Evolutionary conservation across 2,329 filamentous ascomycete species (phyloP).

Genomic region (Talaromyces sp.): DNA sequence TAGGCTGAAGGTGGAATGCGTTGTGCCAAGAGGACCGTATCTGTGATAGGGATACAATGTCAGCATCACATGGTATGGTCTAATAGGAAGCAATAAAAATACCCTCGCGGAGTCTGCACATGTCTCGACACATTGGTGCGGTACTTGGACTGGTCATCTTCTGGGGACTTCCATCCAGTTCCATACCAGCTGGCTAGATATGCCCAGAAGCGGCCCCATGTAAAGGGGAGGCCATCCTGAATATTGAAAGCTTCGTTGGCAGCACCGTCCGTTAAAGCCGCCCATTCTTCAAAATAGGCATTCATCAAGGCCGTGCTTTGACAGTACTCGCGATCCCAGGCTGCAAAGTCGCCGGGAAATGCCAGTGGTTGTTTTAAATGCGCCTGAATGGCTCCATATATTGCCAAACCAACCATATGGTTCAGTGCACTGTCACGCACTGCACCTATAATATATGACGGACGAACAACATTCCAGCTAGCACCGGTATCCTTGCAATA

Average conservation of each 20-base stretch:
- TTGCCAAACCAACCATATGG: slow-evolving; percentile 3
- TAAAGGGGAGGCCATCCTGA: slow-evolving; percentile 1
- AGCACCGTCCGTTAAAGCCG: not conserved
- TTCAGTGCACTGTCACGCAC: slow-evolving; percentile 4
- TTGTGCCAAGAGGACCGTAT: slow-evolving; percentile 4
- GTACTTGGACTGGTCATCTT: slow-evolving; percentile 4
- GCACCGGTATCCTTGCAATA: slow-evolving; percentile 4
- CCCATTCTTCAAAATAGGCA: slow-evolving; percentile 9
- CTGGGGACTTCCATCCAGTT: slow-evolving; percentile 1
- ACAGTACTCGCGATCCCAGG: slow-evolving; percentile 8
- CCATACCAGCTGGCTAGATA: slow-evolving; percentile 7
- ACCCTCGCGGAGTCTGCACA: slow-evolving; percentile 5
- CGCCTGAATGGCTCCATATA: slow-evolving; percentile 4
- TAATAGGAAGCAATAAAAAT: not conserved
- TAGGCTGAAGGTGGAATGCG: slow-evolving; percentile 2
- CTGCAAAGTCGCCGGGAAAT: slow-evolving; percentile 2
- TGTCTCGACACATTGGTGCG: slow-evolving; percentile 1
- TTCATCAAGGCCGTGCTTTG: slow-evolving; percentile 6
- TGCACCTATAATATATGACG: slow-evolving; percentile 7
- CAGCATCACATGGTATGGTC: not conserved
- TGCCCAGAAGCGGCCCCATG: slow-evolving; percentile 4
- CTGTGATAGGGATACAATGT: not conserved
- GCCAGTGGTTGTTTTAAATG: slow-evolving; percentile 3
- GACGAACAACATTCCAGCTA: slow-evolving; percentile 4
- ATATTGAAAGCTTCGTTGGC: slow-evolving; percentile 9